These are phyloP conservation scores for Aureobasidium uvarum DNA, from an alignment of 2,329 filamentous ascomycete genomes.

Conservation along the genomic window DNA sequence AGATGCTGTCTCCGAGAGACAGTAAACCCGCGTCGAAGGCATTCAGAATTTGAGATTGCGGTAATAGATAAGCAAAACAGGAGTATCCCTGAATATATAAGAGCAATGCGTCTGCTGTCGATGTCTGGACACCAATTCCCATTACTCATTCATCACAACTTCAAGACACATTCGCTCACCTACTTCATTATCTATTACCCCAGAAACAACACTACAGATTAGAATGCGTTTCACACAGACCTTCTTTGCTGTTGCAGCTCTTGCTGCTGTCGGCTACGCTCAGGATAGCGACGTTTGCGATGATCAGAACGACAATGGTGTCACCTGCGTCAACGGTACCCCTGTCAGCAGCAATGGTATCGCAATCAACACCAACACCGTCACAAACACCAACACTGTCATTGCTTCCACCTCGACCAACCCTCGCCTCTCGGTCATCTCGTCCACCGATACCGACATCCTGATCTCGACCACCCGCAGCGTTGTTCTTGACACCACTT, in stretches of 20 bases:
- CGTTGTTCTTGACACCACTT: not conserved
- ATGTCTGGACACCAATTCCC: not conserved
- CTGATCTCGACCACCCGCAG: not conserved
- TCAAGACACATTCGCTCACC: not conserved
- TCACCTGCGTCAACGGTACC: not conserved
- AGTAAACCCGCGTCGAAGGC: not conserved
- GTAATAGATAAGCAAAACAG: not conserved
- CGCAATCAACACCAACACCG: not conserved
- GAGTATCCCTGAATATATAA: not conserved
- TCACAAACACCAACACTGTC: not conserved
- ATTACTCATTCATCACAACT: not conserved
- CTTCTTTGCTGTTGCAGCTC: slow-evolving; percentile 5
- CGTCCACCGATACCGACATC: not conserved
- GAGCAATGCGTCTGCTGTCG: not conserved
- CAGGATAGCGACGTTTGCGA: not conserved
- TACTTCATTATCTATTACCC: not conserved
- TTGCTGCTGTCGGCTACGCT: not conserved
- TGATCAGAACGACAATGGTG: not conserved
- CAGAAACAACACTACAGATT: not conserved
- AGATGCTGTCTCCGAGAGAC: not conserved
- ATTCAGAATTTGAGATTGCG: not conserved
- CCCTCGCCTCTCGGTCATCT: not conserved
- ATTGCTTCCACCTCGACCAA: not conserved
- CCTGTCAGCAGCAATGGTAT: not conserved
- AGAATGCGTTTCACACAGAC: not conserved